These are phyloP conservation scores for Cladosporium sp. DNA, from an alignment of 2,329 filamentous ascomycete genomes.

Conservation along the genomic window DNA sequence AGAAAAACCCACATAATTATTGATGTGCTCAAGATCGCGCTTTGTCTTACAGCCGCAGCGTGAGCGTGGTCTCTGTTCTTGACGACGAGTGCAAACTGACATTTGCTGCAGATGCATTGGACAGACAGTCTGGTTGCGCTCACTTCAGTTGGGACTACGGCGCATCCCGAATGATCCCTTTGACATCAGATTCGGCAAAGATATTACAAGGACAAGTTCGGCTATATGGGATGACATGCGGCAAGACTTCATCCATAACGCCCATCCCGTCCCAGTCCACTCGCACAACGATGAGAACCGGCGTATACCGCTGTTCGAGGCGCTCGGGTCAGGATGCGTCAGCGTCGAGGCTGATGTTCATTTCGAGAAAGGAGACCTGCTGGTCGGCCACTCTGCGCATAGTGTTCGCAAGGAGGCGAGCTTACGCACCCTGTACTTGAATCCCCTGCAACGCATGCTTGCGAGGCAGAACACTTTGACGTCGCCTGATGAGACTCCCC, in stretches of 20 bases:
- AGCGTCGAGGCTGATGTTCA: conserved; percentile 62
- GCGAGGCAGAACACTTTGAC: conserved; percentile 28
- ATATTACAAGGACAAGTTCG: background rate
- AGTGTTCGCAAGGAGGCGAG: conserved; percentile 51
- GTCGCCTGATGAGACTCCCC: background rate
- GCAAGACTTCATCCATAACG: conserved; percentile 33
- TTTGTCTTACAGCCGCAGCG: no score
- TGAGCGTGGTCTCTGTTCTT: no score
- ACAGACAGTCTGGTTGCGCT: background rate
- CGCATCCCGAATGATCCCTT: background rate
- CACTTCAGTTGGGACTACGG: background rate
- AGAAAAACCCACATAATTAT: no score
- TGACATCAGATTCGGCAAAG: background rate
- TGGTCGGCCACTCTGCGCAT: conserved; percentile 56
- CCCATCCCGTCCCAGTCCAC: conserved; percentile 59
- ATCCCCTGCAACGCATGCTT: conserved; percentile 59
- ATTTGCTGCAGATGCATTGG: background rate
- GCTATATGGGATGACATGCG: conserved; percentile 2
- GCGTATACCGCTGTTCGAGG: conserved; percentile 56
- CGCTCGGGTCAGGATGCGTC: conserved; percentile 56
- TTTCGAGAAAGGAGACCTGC: conserved; percentile 52
- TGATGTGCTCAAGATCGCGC: no score
- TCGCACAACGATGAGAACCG: conserved; percentile 65
- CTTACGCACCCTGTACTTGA: conserved; percentile 55
- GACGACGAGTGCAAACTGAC: background rate